A percentile compares a stretch with the other conserved stretches of the same genome.
These are phyloP conservation scores for Vaccinium darrowii DNA, from an alignment of 148 eudicot genomes.

Conservation along the genomic window DNA sequence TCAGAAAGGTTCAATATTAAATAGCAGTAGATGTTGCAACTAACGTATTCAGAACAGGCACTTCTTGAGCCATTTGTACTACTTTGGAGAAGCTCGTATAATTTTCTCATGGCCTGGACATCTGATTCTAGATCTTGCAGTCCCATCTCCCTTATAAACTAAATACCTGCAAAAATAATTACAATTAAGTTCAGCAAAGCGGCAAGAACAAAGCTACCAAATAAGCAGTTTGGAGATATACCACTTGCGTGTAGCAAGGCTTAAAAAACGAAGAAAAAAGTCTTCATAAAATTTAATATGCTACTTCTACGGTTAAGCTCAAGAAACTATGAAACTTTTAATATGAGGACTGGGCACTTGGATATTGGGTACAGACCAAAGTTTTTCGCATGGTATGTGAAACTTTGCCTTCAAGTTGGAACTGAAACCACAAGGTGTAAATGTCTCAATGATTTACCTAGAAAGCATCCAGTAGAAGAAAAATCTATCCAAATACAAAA, in stretches of 20 bases:
- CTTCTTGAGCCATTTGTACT: too few species aligned
- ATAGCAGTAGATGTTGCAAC: too few species aligned
- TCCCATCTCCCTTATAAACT: conserved; percentile 5
- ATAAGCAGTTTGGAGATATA: background rate
- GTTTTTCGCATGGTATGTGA: background rate
- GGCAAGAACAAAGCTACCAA: background rate
- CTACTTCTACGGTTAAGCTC: background rate
- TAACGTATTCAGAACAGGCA: too few species aligned
- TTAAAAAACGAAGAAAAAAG: background rate
- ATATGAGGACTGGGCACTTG: background rate
- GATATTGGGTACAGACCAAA: background rate
- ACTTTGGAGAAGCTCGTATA: too few species aligned
- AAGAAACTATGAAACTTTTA: background rate
- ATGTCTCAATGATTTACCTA: background rate
- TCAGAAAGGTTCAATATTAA: too few species aligned
- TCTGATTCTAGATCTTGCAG: conserved; percentile 17
- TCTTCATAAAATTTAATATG: background rate
- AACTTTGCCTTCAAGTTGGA: background rate
- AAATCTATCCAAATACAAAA: too few species aligned
- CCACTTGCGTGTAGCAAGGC: background rate
- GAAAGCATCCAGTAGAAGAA: too few species aligned
- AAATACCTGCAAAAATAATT: conserved; percentile 7
- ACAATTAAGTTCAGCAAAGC: background rate
- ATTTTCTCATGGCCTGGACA: conserved; percentile 26
- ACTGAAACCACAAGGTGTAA: background rate